phyloP scores from a whole-genome alignment of 2,329 filamentous ascomycete species.

The Botrytis galanthina region DNA sequence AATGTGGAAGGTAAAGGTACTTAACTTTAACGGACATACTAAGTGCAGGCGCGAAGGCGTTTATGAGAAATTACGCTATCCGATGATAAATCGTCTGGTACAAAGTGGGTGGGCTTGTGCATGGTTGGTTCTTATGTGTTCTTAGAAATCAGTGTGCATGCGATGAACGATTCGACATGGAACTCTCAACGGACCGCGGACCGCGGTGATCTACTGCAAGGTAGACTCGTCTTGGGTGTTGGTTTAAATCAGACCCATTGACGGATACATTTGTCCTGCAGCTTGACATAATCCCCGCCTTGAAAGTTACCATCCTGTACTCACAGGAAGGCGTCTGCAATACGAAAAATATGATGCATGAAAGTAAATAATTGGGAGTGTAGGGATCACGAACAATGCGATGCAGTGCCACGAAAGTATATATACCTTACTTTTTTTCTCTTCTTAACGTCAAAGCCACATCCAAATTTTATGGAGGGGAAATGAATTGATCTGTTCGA shows the following conservation, averaged over 20 bases:
- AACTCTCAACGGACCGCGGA: neutral
- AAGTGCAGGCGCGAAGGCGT: conserved; percentile 14
- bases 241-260: conserved; percentile 14
- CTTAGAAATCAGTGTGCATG: neutral
- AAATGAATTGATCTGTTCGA: conserved; percentile 10
- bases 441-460: conserved; percentile 14
- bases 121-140: conserved; percentile 16
- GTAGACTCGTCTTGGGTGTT: conserved; percentile 10
- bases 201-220: conserved; percentile 17
- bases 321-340: conserved; percentile 21
- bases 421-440: conserved; percentile 9
- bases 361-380: conserved; percentile 9
- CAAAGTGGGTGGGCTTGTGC: conserved; percentile 17
- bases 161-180: conserved; percentile 10
- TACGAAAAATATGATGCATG: conserved; percentile 14
- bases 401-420: conserved; percentile 15
- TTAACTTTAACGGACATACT: conserved; percentile 10
- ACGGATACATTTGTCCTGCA: conserved; percentile 17
- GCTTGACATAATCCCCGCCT: conserved; percentile 16
- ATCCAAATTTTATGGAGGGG: conserved; percentile 11
- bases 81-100: conserved; percentile 9
- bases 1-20: neutral
- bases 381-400: conserved; percentile 17
- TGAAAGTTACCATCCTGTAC: conserved; percentile 13
- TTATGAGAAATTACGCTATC: conserved; percentile 20